These are phyloP conservation scores for Diaporthe helianthi DNA, from an alignment of 2,329 filamentous ascomycete genomes.

Conservation along the genomic window DNA sequence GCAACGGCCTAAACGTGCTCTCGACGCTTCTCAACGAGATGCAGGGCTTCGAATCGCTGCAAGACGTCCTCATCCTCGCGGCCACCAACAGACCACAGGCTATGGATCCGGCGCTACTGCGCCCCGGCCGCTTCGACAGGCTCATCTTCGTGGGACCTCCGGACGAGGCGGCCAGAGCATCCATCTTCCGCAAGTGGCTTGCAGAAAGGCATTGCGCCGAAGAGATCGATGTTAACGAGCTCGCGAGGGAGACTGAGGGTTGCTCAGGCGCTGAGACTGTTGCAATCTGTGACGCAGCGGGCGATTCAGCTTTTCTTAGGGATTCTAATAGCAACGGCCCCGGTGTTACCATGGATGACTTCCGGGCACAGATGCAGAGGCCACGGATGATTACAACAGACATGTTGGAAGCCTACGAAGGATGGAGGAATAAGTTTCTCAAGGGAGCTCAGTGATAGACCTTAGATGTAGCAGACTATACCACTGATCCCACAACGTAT, in stretches of 20 bases:
- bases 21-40: constrained; percentile 93
- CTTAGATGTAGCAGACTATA: neutral
- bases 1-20: constrained; percentile 77
- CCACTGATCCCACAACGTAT: neutral
- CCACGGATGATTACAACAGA: constrained; percentile 49
- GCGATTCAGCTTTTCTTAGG: constrained; percentile 51
- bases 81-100: constrained; percentile 91
- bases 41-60: constrained; percentile 88
- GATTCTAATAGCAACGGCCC: constrained; percentile 36
- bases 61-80: constrained; percentile 84
- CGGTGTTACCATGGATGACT: constrained; percentile 47
- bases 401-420: constrained; percentile 45
- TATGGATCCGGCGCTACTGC: constrained; percentile 84
- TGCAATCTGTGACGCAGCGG: constrained; percentile 56
- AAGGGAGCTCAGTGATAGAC: constrained; percentile 7
- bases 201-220: constrained; percentile 63
- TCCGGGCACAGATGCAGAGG: constrained; percentile 40
- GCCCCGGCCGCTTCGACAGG: constrained; percentile 85
- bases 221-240: constrained; percentile 69
- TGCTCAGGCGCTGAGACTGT: constrained; percentile 86
- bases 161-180: constrained; percentile 72
- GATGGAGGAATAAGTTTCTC: constrained; percentile 49
- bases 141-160: constrained; percentile 88
- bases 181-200: constrained; percentile 76
- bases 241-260: constrained; percentile 73